Base-by-base conservation (phyloP, 257 asterid genomes). In the Fraxinus anomala region DNA sequence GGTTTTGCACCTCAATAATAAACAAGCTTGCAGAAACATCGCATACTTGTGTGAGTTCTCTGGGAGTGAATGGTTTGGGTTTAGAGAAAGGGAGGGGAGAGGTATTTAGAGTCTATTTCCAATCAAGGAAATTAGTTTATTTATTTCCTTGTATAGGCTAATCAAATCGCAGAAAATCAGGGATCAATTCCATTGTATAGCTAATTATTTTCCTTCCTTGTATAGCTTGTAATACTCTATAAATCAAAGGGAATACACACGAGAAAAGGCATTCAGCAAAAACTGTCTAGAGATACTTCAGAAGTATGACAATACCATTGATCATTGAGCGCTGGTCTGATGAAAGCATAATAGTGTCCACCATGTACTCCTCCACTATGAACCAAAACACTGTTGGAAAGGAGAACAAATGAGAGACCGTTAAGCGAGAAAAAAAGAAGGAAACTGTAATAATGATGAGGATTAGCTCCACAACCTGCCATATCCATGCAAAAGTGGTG, bases 331-430 rank as follows among this genome's bases (percentile, higher is more conserved):
- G 97, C 90, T 51, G 99, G 98, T 85, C 99, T 91, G 89, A 96
- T 96, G 85, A 80, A 96, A 79, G 97, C 99, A 88, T 96, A 96
- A 82, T 96, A 96, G 74, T 96, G 98, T 76, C 99, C 99, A 44
- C 99, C 98, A 70, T 96, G 97, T 76, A 93, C 97, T 66, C 99
- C 99, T 19, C 97, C 98, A 31, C 98, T 92, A 75, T 96, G 99
- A 76, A 96, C 99, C 95, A 96, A 86, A 56, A 96, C 99, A 89
- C 99, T 96, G 92, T 79, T 68, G 74, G n/a, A 34, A 78, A 79
- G 40, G 72, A 77, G 81, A 30, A 73, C 39, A 77, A 17, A 71
- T 17, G 42, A 70, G 44, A 78, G 37, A 65, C 17, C 49, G 81
- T 73, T 16, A 80, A 65, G 70, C 11, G 19, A 70, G 37, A 24